phyloP scores from a whole-genome alignment of 176 grass and related monocot species.

The Puccinellia tenuiflora region DNA sequence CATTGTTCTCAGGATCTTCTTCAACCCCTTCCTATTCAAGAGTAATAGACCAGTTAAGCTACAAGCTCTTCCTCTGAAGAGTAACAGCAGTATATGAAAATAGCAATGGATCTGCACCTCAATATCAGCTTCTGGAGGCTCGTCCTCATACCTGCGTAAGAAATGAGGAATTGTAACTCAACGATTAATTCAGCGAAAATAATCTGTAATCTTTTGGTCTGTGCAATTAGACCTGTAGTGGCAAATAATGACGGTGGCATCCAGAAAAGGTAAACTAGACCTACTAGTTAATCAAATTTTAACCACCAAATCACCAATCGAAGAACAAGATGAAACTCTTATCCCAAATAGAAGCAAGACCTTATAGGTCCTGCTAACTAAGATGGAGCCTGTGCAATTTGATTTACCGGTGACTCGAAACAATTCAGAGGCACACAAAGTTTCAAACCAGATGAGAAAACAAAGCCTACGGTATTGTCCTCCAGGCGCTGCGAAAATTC shows the following conservation, averaged over 20 bases:
- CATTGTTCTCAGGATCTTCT: conserved; percentile 67
- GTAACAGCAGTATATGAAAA: neutral
- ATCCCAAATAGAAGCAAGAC: neutral
- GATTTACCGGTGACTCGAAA: neutral
- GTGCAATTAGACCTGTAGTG: neutral
- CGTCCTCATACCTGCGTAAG: conserved; percentile 65
- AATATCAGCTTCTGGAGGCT: conserved; percentile 65
- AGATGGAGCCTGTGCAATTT: neutral
- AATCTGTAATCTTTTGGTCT: neutral
- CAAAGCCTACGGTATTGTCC: neutral
- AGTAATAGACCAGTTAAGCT: neutral
- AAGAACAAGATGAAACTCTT: neutral
- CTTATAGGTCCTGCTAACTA: neutral
- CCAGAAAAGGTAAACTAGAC: neutral
- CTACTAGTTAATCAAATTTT: neutral
- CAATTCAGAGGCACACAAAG: neutral
- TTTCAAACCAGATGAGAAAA: neutral
- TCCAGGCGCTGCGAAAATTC: neutral
- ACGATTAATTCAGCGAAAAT: neutral
- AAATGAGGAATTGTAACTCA: neutral
- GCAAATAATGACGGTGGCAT: neutral
- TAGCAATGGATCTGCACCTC: conserved; percentile 42
- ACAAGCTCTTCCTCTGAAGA: neutral
- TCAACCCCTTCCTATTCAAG: conserved; percentile 67
- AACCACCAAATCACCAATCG: neutral